Percentiles rank a stretch among this genome's conserved stretches.
Conservation (phyloP, 345 rosid species). For the Rubroshorea leprosula region DNA sequence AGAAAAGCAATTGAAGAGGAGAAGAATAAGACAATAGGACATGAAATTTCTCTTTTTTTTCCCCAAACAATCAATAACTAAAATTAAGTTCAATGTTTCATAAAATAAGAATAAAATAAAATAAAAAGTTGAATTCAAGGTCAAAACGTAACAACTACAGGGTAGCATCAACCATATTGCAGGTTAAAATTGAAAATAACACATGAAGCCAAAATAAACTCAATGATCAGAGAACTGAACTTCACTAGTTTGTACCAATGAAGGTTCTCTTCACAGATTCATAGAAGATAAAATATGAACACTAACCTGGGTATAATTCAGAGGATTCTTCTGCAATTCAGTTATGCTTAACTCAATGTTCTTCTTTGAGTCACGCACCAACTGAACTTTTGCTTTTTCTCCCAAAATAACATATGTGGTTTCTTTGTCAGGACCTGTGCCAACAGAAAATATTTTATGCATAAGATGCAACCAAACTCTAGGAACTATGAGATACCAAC, state of each 20-base stretch:
- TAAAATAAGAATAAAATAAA: too few relatives aligned
- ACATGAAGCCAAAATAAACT: too few relatives aligned
- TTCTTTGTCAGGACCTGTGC: slow-evolving; percentile 82
- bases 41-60: too few relatives aligned
- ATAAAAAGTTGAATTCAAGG: not conserved
- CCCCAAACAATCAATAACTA: too few relatives aligned
- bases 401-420: slow-evolving; percentile 76
- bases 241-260: too few relatives aligned
- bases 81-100: too few relatives aligned
- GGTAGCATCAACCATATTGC: too few relatives aligned
- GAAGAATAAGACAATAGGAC: too few relatives aligned
- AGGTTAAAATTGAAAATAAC: too few relatives aligned
- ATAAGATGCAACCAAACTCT: not conserved
- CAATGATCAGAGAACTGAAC: too few relatives aligned
- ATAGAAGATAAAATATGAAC: not conserved
- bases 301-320: slow-evolving; percentile 83
- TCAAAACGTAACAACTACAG: not conserved
- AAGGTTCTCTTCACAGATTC: not conserved
- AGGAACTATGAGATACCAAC: not conserved
- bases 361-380: slow-evolving; percentile 83
- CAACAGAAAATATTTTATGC: slow-evolving; percentile 14
- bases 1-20: too few relatives aligned
- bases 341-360: slow-evolving; percentile 51
- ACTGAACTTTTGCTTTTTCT: slow-evolving; percentile 82
- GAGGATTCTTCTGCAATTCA: slow-evolving; percentile 85